Evolutionary conservation across 345 rosid genomes (phyloP).

Genomic region (Diplotaxis tenuifolia): DNA sequence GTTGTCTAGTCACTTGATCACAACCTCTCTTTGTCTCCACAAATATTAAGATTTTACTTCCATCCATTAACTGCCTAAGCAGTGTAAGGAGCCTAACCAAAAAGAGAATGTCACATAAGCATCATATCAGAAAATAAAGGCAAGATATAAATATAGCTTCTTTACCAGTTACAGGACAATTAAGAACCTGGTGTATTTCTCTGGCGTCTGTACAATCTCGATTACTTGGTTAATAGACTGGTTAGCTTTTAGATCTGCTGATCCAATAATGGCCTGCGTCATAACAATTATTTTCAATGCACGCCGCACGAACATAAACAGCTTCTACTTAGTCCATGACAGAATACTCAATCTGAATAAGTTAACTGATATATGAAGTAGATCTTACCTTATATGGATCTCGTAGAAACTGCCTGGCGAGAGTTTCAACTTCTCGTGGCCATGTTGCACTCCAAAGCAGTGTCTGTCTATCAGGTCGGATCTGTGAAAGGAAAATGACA

Average conservation of each 20-base stretch:
- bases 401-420: slow-evolving; percentile 82
- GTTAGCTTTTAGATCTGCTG: background rate
- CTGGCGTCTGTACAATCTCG: slow-evolving; percentile 30
- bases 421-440: slow-evolving; percentile 90
- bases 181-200: slow-evolving; percentile 86
- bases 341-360: slow-evolving; percentile 3
- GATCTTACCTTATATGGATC: slow-evolving; percentile 77
- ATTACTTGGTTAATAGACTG: slow-evolving; percentile 71
- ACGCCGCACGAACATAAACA: background rate
- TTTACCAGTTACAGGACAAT: background rate
- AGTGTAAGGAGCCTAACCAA: background rate
- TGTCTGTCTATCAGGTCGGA: slow-evolving; percentile 96
- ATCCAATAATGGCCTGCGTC: background rate
- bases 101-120: background rate
- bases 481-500: slow-evolving; percentile 45
- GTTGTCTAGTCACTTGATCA: slow-evolving; percentile 89
- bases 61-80: background rate
- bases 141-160: background rate
- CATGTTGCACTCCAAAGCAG: slow-evolving; percentile 99
- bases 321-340: background rate
- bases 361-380: background rate
- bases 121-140: background rate
- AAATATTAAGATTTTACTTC: slow-evolving; percentile 70
- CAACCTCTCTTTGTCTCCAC: slow-evolving; percentile 94
- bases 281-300: background rate